phyloP scores from a whole-genome alignment of 352 stramenopile species.

The Phytopythium litorale region DNA sequence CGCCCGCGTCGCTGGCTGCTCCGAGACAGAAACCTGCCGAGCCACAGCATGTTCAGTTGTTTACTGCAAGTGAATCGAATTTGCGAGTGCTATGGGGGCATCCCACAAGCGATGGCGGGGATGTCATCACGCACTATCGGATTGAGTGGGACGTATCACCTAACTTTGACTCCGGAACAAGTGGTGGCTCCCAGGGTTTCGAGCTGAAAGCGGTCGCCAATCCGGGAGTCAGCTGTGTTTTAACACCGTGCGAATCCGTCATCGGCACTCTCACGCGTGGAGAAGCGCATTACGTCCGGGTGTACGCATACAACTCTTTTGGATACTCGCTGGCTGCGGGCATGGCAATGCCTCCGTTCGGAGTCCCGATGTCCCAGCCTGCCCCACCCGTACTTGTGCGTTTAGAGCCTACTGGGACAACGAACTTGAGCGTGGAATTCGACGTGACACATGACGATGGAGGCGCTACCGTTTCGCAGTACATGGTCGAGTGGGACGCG shows the following conservation, averaged over 20 bases:
- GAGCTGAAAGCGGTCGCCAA: constrained; percentile 68
- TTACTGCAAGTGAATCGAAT: constrained; percentile 66
- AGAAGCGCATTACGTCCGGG: constrained; percentile 85
- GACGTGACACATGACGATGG: constrained; percentile 74
- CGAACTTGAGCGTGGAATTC: constrained; percentile 78
- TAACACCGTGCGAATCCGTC: constrained; percentile 75
- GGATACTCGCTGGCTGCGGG: constrained; percentile 81
- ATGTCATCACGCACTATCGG: constrained; percentile 91
- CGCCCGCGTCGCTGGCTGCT: constrained; percentile 64
- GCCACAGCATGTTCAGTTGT: constrained; percentile 75
- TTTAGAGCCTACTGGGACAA: constrained; percentile 32
- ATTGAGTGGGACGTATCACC: constrained; percentile 92
- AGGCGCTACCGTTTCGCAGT: constrained; percentile 76
- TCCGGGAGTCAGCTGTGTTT: constrained; percentile 68
- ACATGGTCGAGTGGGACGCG: constrained; percentile 93
- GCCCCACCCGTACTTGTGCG: constrained; percentile 48
- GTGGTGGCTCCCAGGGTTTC: constrained; percentile 73
- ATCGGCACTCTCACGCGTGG: constrained; percentile 79
- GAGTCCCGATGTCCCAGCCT: constrained; percentile 74
- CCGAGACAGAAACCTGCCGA: constrained; percentile 84
- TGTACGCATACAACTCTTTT: constrained; percentile 92
- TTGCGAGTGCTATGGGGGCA: constrained; percentile 88
- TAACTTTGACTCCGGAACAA: constrained; percentile 78
- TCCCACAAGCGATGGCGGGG: constrained; percentile 88
- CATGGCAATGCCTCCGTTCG: constrained; percentile 63